Evolutionary conservation across 345 rosid genomes (phyloP), one percentile per base, ranked within the genome.

Genomic region (Populus euphratica): DNA sequence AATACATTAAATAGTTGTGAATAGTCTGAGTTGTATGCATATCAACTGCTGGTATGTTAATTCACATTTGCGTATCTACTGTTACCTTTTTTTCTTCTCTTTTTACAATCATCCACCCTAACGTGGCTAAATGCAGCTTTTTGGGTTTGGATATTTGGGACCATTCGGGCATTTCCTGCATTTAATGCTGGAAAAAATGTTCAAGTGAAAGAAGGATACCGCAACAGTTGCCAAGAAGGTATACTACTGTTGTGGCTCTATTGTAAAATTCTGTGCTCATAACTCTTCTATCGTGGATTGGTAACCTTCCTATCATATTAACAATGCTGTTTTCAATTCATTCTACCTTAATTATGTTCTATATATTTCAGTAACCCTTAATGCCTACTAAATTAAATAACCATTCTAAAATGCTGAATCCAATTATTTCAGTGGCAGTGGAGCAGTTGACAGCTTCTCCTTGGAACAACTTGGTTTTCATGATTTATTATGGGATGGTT

Each of bases 171-270:
- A 95, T 84, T 93, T 77, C 88, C 83, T 91, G 79, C 92, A 91
- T 76, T 80, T 86, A 43, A 38, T 83, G 38, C 89, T 95, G 71
- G 98, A 93, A 77, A 95, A 90, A 84, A 72, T 95, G 70, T 95
- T 92, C 88, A 88, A 92, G 90, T 98, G 98, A 81, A 92, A 86
- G 89, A 95, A 89, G 69, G 97, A 92, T 76, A 74, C 96, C 8
- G 84, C 84, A 83, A 93, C 98, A 41, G 94, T 93, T 61, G 97
- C 98, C 72, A 89, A 95, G 92, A 96, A 96, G 97, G 98, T 92
- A 74, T 38, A 23, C 41, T 23, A 7, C 54, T 67, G 31, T n/a
- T 39, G 36, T 36, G 67, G 17, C 35, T 67, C 39, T 35, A 35
- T 20, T 49, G 56, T 71, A 21, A 76, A 67, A 66, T 70, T 44